Evolutionary conservation across 306 rosid species (phyloP), one percentile per base, ranked within the genome.

Genomic region (Glycine tomentella): DNA sequence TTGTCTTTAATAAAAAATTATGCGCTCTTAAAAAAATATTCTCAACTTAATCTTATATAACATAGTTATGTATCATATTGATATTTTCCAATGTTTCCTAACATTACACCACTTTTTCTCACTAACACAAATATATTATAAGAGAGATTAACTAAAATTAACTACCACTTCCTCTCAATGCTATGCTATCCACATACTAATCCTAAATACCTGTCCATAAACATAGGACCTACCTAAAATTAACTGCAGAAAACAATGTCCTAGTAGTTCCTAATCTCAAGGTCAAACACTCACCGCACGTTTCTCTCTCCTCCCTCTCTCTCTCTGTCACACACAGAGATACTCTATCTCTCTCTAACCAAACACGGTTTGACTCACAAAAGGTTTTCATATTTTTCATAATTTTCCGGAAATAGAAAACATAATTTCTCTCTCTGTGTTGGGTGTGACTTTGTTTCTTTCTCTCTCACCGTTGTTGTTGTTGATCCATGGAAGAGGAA

Each of bases 281-380:
- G 91, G 93, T 87, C 93, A 91, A 92, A 94, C 89, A 69, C n/a
- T n/a, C n/a, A n/a, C 57, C 70, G 72, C 91, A 76, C 52, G 45
- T 81, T 85, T 82, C 66, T 83, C 77, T 82, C 83, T 70, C 57
- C 8, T 3, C 8, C 70, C 2, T 63, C 62, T 1, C 8, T 4
- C 8, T 51, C 8, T 53, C 61, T 1, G 48, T n/a, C 9, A 15
- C 55, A 20, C 16, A 15, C 15, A 3, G 8, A 7, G 3, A 13
- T 3, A 8, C 50, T 79, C 87, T n/a, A n/a, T 85, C 87, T 85
- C 88, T 86, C 85, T 85, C 89, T 61, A 70, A 49, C 77, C 82
- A 65, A 81, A 90, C 92, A 80, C 91, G 87, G 84, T 87, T 86
- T 84, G 75, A 82, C 87, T 82, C 72, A 72, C 48, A 31, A 69